Conservation (phyloP, 1,284 basidiomycete genomes). For the Leccinum huronense region DNA sequence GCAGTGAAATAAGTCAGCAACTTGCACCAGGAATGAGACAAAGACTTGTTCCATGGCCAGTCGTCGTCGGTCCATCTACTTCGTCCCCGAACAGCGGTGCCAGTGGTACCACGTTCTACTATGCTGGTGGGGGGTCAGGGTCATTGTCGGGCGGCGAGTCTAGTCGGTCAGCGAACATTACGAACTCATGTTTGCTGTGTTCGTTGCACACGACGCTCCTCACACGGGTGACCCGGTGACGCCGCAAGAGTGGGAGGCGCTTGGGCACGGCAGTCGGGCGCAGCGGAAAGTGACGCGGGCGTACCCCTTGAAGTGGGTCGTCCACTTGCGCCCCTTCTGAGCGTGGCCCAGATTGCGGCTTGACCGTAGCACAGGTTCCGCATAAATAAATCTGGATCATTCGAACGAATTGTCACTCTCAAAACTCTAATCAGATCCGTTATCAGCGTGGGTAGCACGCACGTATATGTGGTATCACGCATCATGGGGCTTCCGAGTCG, state of each 20-base stretch:
- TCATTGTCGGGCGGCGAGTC: conserved; percentile 36
- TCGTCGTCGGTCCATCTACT: conserved; percentile 44
- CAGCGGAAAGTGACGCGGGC: conserved; percentile 57
- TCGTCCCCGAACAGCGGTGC: conserved; percentile 20
- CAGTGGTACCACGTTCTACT: conserved; percentile 26
- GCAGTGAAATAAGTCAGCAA: background rate
- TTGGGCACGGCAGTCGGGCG: conserved; percentile 52
- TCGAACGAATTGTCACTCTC: background rate
- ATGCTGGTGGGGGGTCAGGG: conserved; percentile 18
- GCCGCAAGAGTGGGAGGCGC: conserved; percentile 60
- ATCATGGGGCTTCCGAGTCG: background rate
- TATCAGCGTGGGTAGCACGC: background rate
- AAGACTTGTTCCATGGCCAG: conserved; percentile 47
- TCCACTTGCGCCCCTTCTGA: background rate
- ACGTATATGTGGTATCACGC: background rate
- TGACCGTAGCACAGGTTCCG: background rate
- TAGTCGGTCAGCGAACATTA: conserved; percentile 41
- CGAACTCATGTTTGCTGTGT: conserved; percentile 62
- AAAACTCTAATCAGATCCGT: background rate
- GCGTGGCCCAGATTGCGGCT: background rate
- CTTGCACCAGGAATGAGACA: background rate
- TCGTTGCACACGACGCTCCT: conserved; percentile 58
- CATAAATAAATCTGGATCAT: background rate
- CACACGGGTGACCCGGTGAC: conserved; percentile 45
- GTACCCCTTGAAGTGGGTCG: conserved; percentile 34